phyloP scores from a whole-genome alignment of 306 rosid species.

The Rosa persica region DNA sequence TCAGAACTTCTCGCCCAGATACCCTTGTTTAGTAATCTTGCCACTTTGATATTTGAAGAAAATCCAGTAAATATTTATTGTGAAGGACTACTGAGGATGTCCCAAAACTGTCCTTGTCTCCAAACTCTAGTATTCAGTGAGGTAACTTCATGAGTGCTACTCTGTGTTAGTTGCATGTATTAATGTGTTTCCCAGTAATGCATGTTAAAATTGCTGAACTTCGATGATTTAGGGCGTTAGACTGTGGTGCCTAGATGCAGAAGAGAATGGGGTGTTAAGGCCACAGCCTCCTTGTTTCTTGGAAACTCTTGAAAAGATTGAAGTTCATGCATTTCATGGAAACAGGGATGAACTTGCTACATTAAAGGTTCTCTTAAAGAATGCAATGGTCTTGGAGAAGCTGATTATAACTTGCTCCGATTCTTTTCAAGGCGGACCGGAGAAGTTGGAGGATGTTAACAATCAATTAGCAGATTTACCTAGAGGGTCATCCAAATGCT shows the following conservation, averaged over 20 bases:
- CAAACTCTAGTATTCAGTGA: neutral
- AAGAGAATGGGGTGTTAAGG: neutral
- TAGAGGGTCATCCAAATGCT: neutral
- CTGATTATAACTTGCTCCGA: neutral
- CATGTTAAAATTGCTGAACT: neutral
- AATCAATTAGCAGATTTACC: neutral
- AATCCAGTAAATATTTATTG: neutral
- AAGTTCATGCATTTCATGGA: neutral
- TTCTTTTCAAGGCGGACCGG: neutral
- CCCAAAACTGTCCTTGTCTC: neutral
- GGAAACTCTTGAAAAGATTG: neutral
- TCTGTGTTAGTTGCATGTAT: neutral
- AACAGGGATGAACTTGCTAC: neutral
- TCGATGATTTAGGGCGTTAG: neutral
- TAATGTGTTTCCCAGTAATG: neutral
- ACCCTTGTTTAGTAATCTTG: neutral
- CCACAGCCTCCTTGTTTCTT: constrained; percentile 7
- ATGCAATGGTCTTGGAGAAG: constrained; percentile 11
- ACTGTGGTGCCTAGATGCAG: neutral
- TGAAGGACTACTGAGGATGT: neutral
- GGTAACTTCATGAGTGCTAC: neutral
- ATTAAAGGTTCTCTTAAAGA: neutral
- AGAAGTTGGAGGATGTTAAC: neutral
- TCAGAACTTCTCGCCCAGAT: neutral
- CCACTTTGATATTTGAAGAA: neutral